Conservation (phyloP, 2,329 filamentous ascomycete genomes). For the Fusarium sp. region DNA sequence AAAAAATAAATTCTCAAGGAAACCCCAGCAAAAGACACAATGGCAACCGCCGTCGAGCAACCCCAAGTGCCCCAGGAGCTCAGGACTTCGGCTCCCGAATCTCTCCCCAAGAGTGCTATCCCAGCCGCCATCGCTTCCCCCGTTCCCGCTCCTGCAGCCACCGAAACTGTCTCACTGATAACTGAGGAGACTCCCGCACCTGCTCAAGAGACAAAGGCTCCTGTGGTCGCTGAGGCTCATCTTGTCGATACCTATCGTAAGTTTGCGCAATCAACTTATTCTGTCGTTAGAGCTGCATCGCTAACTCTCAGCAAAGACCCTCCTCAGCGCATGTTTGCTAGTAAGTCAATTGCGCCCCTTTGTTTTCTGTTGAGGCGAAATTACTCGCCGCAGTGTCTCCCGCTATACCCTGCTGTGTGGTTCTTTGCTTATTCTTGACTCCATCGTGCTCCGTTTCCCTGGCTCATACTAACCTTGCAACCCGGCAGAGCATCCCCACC, state of each 20-base stretch:
- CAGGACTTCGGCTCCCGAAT: slow-evolving; percentile 18
- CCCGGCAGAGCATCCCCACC: slow-evolving; percentile 71
- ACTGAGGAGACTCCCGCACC: slow-evolving; percentile 8
- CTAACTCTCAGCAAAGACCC: slow-evolving; percentile 58
- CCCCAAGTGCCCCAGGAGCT: slow-evolving; percentile 31
- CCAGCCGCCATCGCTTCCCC: slow-evolving; percentile 22
- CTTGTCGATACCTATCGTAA: slow-evolving; percentile 78
- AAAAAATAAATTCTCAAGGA: slow-evolving; percentile 20
- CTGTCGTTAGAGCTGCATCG: slow-evolving; percentile 7
- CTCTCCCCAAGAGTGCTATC: slow-evolving; percentile 21
- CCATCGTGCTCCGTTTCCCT: slow-evolving; percentile 20
- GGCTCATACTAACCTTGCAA: slow-evolving; percentile 49
- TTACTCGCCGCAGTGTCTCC: slow-evolving; percentile 1
- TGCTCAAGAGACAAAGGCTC: slow-evolving; percentile 49
- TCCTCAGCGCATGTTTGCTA: slow-evolving; percentile 72
- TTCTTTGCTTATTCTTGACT: slow-evolving; percentile 17
- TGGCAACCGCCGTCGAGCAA: slow-evolving; percentile 41
- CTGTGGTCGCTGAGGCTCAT: slow-evolving; percentile 79
- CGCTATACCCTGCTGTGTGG: slow-evolving; percentile 3
- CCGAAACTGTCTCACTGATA: slow-evolving; percentile 18
- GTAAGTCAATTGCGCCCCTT: slow-evolving; percentile 55
- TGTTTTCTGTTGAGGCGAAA: slow-evolving; percentile 14
- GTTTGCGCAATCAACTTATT: slow-evolving; percentile 36
- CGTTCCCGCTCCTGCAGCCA: slow-evolving; percentile 27
- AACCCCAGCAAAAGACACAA: slow-evolving; percentile 32